These are phyloP conservation scores for Phytophthora rubi DNA, from an alignment of 352 stramenopile genomes.

Conservation along the genomic window DNA sequence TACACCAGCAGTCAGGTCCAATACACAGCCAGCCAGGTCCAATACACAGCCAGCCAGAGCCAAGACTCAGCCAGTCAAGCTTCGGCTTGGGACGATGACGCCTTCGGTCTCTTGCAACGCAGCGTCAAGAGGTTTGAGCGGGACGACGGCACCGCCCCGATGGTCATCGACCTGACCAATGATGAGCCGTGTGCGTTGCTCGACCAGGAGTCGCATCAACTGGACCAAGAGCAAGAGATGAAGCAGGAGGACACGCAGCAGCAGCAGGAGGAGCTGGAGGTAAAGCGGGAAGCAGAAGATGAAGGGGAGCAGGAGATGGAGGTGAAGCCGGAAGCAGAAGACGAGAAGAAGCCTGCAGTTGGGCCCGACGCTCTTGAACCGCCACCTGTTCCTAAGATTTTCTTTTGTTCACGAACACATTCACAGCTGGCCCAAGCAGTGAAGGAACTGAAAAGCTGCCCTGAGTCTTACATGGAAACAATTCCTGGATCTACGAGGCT, in stretches of 20 bases:
- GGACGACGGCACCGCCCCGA: constrained; percentile 27
- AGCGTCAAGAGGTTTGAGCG: constrained; percentile 42
- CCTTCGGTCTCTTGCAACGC: constrained; percentile 32
- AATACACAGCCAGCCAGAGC: neutral
- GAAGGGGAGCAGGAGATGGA: neutral
- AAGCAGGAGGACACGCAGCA: neutral
- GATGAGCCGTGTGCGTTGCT: neutral
- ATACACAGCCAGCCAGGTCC: neutral
- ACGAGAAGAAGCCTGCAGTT: constrained; percentile 3
- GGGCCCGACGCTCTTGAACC: constrained; percentile 21
- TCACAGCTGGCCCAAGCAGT: constrained; percentile 81
- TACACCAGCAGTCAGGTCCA: neutral
- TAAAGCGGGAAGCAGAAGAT: constrained; percentile 4
- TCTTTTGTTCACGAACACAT: constrained; percentile 86
- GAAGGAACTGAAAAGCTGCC: constrained; percentile 77
- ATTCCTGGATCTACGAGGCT: constrained; percentile 49
- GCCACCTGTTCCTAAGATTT: constrained; percentile 60
- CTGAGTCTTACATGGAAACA: constrained; percentile 52
- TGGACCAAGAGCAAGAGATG: neutral
- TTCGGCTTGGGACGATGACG: constrained; percentile 34
- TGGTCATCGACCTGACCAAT: neutral
- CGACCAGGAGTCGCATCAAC: neutral
- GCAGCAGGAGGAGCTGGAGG: constrained; percentile 10
- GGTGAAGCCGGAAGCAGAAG: constrained; percentile 7
- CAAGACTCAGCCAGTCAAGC: neutral